A percentile compares a stretch with the other conserved stretches of the same genome.
Evolutionary conservation across 1,139 yeast genomes (phyloP).

Genomic region (Pichia sp.): DNA sequence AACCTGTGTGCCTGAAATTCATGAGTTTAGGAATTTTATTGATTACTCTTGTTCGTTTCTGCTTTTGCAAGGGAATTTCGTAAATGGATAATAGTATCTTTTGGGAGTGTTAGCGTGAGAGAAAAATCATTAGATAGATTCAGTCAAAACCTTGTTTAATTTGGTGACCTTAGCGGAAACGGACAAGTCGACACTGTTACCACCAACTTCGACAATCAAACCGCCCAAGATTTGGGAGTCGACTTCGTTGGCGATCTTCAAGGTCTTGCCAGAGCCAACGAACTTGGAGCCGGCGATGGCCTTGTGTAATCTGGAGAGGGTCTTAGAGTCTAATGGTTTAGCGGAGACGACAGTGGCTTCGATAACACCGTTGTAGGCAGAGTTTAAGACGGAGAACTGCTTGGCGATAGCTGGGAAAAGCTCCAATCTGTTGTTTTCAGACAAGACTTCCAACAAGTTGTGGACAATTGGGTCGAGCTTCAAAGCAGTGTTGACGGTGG

Average conservation of each 20-base stretch:
- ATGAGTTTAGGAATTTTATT: neutral
- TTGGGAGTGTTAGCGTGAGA: neutral
- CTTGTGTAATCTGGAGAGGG: conserved; percentile 71
- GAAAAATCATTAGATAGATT: conserved; percentile 54
- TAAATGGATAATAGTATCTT: neutral
- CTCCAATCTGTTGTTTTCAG: conserved; percentile 90
- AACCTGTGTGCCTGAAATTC: neutral
- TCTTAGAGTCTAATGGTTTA: conserved; percentile 76
- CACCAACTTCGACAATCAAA: conserved; percentile 92
- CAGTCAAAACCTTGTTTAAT: conserved; percentile 84
- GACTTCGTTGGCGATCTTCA: conserved; percentile 76
- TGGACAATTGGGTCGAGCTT: conserved; percentile 69
- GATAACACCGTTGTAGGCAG: conserved; percentile 86
- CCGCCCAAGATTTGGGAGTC: conserved; percentile 95
- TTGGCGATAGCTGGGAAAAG: conserved; percentile 61
- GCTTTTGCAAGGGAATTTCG: neutral
- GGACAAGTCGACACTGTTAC: conserved; percentile 92
- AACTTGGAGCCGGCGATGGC: conserved; percentile 74
- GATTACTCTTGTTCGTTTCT: neutral
- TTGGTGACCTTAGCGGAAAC: conserved; percentile 78
- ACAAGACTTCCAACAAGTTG: conserved; percentile 79
- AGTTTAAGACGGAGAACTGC: conserved; percentile 74
- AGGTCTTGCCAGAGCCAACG: conserved; percentile 82
- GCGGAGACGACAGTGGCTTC: conserved; percentile 94
- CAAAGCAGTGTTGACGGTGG: conserved; percentile 51